Evolutionary conservation across 2,329 filamentous ascomycete genomes (phyloP).

Genomic region (Rugonectria rugulosa): DNA sequence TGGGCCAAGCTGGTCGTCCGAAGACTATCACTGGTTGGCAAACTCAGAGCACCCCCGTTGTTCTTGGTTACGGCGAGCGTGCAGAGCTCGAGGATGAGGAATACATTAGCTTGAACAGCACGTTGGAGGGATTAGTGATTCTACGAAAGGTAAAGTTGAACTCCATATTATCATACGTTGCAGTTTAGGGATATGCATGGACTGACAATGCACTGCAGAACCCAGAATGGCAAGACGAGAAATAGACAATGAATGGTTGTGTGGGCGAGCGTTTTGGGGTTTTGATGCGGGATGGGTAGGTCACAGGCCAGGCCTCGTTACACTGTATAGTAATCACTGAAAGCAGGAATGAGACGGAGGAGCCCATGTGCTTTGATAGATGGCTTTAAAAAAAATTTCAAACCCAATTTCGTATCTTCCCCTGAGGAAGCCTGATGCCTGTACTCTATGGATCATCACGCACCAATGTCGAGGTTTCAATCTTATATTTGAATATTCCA

Average conservation of each 20-base stretch:
- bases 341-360: slow-evolving; percentile 33
- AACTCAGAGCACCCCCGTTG: slow-evolving; percentile 97
- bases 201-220: slow-evolving; percentile 42
- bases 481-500: slow-evolving; percentile 7
- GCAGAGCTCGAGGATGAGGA: slow-evolving; percentile 98
- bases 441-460: neutral
- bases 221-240: slow-evolving; percentile 50
- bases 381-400: slow-evolving; percentile 31
- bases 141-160: slow-evolving; percentile 81
- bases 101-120: slow-evolving; percentile 91
- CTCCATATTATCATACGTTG: neutral
- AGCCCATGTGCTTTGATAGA: slow-evolving; percentile 39
- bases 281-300: slow-evolving; percentile 26
- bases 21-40: slow-evolving; percentile 99
- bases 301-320: slow-evolving; percentile 34
- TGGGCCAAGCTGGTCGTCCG: slow-evolving; percentile 93
- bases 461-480: neutral
- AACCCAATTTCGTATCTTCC: slow-evolving; percentile 30
- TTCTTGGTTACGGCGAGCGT: slow-evolving; percentile 92
- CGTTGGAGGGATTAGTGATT: slow-evolving; percentile 93
- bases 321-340: slow-evolving; percentile 47
- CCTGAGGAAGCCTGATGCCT: neutral
- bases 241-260: slow-evolving; percentile 40
- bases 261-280: slow-evolving; percentile 30
- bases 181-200: neutral